A percentile compares a stretch with the other conserved stretches of the same genome.
Evolutionary conservation across 1,139 yeast genomes (phyloP).

Genomic region (Lodderomyces oxycetoniae): DNA sequence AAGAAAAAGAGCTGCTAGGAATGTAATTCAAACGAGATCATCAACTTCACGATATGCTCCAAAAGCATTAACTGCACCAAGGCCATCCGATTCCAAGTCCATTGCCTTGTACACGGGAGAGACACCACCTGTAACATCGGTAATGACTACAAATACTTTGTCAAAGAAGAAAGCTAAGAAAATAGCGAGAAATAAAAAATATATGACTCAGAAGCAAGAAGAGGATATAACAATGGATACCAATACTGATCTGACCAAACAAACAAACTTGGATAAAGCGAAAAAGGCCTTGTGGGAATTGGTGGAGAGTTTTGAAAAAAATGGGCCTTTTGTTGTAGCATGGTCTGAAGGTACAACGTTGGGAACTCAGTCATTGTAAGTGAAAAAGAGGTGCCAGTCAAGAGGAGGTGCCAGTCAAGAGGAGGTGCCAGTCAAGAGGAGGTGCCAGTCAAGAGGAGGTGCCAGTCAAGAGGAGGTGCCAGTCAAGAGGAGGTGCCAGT

Average conservation of each 20-base stretch:
- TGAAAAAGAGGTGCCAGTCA: neutral
- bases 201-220: constrained; percentile 52
- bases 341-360: constrained; percentile 72
- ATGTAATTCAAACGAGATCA: constrained; percentile 41
- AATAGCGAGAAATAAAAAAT: constrained; percentile 73
- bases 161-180: constrained; percentile 81
- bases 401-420: no score
- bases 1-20: constrained; percentile 54
- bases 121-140: constrained; percentile 30
- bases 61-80: constrained; percentile 29
- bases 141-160: constrained; percentile 54
- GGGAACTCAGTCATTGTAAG: constrained; percentile 60
- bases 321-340: constrained; percentile 37
- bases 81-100: constrained; percentile 54
- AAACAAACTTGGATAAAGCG: constrained; percentile 42
- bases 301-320: constrained; percentile 47
- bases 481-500: no score
- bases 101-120: constrained; percentile 56
- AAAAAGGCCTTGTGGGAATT: constrained; percentile 69
- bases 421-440: no score
- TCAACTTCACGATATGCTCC: constrained; percentile 44
- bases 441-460: no score
- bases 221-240: constrained; percentile 48
- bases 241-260: constrained; percentile 29
- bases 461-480: no score